Evolutionary conservation across 169 alveolate species (phyloP).

Genomic region (Eimeria necatrix): DNA sequence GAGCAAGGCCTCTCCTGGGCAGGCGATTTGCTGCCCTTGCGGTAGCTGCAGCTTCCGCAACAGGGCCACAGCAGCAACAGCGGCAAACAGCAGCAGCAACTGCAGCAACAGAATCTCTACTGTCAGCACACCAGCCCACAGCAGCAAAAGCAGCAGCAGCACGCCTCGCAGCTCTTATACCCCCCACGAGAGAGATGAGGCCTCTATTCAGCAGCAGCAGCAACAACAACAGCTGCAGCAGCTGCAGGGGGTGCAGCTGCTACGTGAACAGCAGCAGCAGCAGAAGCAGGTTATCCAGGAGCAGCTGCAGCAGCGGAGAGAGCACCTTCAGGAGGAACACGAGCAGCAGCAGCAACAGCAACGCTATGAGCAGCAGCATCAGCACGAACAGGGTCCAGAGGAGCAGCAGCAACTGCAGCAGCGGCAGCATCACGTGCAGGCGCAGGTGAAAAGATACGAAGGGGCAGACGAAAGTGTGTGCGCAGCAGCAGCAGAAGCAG

Average conservation of each 20-base stretch:
- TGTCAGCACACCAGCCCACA: constrained; percentile 33
- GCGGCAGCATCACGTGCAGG: not conserved
- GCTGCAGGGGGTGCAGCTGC: not conserved
- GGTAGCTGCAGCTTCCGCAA: constrained; percentile 31
- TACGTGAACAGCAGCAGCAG: not conserved
- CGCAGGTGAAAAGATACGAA: not conserved
- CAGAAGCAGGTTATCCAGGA: not conserved
- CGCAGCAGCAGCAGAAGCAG: constrained; percentile 3
- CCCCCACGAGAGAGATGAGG: not conserved
- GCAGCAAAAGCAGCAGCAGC: constrained; percentile 49
- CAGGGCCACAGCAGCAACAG: constrained; percentile 45
- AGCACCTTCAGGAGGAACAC: not conserved
- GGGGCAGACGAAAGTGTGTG: too few relatives aligned
- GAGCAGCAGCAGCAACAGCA: constrained; percentile 40
- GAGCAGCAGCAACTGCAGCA: constrained; percentile 5
- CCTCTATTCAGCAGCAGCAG: not conserved
- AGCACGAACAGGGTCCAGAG: not conserved
- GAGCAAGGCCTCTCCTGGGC: not conserved
- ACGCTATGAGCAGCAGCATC: not conserved
- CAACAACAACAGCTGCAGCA: constrained; percentile 22
- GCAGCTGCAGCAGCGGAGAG: not conserved
- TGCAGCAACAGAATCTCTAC: constrained; percentile 30
- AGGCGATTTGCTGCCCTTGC: not conserved
- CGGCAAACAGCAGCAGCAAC: constrained; percentile 52
- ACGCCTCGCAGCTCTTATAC: not conserved